Percentiles rank a stretch among this genome's conserved stretches.
Conservation (phyloP, 208 protist genomes). For the Leptomonas seymouri region DNA sequence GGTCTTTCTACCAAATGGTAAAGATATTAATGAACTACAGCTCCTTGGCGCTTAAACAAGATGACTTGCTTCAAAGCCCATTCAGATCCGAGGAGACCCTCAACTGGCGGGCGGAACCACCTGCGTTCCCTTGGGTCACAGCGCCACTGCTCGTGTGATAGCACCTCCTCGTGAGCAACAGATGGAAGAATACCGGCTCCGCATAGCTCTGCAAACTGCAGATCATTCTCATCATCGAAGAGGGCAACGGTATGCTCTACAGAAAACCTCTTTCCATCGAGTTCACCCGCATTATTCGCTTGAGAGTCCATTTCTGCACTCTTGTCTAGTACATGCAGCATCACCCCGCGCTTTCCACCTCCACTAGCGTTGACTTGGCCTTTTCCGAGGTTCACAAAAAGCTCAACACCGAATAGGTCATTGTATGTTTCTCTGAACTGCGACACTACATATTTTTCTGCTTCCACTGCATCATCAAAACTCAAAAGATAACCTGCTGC, state of each 20-base stretch:
- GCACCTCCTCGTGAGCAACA: constrained; percentile 39
- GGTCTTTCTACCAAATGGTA: not conserved
- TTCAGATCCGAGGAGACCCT: constrained; percentile 41
- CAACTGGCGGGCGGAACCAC: constrained; percentile 37
- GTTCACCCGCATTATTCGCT: constrained; percentile 1
- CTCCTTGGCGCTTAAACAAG: constrained; percentile 27
- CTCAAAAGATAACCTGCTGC: not conserved
- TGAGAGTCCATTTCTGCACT: not conserved
- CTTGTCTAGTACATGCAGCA: constrained; percentile 26
- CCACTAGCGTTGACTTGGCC: constrained; percentile 36
- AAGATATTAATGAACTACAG: not conserved
- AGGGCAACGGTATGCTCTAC: constrained; percentile 27
- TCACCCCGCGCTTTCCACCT: constrained; percentile 33
- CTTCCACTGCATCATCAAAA: constrained; percentile 20
- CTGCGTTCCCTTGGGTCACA: constrained; percentile 1
- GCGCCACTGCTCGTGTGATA: constrained; percentile 19
- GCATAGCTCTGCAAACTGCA: constrained; percentile 42
- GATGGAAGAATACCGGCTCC: constrained; percentile 42
- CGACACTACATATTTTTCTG: constrained; percentile 29
- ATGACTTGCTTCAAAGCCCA: constrained; percentile 43
- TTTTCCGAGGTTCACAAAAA: constrained; percentile 45
- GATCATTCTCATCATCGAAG: constrained; percentile 49
- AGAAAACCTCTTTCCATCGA: constrained; percentile 1
- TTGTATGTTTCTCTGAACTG: constrained; percentile 18
- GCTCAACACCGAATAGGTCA: constrained; percentile 12